These are phyloP conservation scores for Parachlorella kessleri DNA, from an alignment of 139 green algal genomes.

Conservation along the genomic window DNA sequence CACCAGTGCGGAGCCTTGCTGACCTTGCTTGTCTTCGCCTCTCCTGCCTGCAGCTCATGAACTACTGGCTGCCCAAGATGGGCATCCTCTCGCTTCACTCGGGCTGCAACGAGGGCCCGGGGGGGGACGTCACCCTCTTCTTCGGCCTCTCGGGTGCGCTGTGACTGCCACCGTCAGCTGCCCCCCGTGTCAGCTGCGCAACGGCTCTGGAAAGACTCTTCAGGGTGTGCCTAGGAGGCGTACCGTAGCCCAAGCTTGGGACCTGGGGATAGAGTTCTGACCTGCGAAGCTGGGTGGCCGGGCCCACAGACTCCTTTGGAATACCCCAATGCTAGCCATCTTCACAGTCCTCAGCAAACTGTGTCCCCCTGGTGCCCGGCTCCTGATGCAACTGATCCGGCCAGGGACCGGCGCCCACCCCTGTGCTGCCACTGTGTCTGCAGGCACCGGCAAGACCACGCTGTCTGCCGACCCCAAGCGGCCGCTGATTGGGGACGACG, in stretches of 20 bases:
- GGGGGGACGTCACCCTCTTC: constrained; percentile 82
- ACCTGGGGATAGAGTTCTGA: no score
- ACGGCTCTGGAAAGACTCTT: no score
- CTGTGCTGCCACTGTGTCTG: not conserved
- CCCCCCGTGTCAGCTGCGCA: no score
- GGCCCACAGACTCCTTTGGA: no score
- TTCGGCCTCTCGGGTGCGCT: constrained; percentile 84
- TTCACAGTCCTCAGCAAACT: no score
- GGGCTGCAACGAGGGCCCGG: constrained; percentile 82
- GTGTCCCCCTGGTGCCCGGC: no score
- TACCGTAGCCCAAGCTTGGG: no score
- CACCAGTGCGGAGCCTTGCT: no score
- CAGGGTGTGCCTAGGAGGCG: no score
- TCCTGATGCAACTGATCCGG: not conserved
- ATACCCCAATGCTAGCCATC: no score
- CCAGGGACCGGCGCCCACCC: not conserved
- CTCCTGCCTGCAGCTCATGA: constrained; percentile 71
- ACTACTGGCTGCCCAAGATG: constrained; percentile 90
- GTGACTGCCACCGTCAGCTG: no score
- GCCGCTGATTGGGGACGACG: constrained; percentile 93
- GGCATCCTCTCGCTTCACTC: constrained; percentile 91
- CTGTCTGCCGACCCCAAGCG: constrained; percentile 78
- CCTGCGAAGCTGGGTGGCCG: no score
- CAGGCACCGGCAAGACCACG: constrained; percentile 84
- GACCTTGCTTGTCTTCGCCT: not conserved